Percentiles rank a stretch among this genome's conserved stretches.
These are phyloP conservation scores for Biscogniauxia sp. DNA, from an alignment of 2,329 filamentous ascomycete genomes.

Conservation along the genomic window DNA sequence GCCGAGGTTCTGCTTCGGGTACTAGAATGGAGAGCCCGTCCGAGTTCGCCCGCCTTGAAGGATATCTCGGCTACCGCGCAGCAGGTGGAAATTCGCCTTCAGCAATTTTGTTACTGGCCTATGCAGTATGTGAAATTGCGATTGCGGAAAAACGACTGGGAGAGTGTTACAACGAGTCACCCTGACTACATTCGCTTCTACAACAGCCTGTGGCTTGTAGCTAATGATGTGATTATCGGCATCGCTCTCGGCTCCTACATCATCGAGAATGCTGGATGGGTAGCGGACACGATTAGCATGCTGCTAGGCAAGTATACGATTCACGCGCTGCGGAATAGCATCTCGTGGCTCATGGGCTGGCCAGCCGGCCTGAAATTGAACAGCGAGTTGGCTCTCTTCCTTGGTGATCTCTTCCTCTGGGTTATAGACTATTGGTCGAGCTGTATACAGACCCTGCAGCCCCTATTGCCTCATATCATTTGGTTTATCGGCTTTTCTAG, in stretches of 20 bases:
- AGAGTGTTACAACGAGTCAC: slow-evolving; percentile 90
- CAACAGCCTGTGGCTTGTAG: slow-evolving; percentile 96
- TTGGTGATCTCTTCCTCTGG: slow-evolving; percentile 95
- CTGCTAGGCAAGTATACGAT: slow-evolving; percentile 82
- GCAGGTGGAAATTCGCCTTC: slow-evolving; percentile 92
- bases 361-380: slow-evolving; percentile 95
- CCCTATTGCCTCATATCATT: slow-evolving; percentile 80
- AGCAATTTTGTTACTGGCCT: slow-evolving; percentile 99
- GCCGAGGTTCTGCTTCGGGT: slow-evolving; percentile 77
- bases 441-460: slow-evolving; percentile 74
- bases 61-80: slow-evolving; percentile 96
- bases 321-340: slow-evolving; percentile 81
- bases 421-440: slow-evolving; percentile 98
- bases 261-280: slow-evolving; percentile 86
- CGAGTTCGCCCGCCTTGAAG: slow-evolving; percentile 81
- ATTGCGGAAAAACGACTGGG: slow-evolving; percentile 89
- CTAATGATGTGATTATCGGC: slow-evolving; percentile 97
- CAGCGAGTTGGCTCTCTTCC: slow-evolving; percentile 85
- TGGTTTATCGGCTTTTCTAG: slow-evolving; percentile 92
- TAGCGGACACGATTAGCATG: slow-evolving; percentile 74
- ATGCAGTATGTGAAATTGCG: slow-evolving; percentile 91
- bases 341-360: slow-evolving; percentile 94
- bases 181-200: slow-evolving; percentile 99
- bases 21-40: slow-evolving; percentile 80
- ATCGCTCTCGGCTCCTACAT: slow-evolving; percentile 96